Evolutionary conservation across 2,329 filamentous ascomycete genomes (phyloP).

Genomic region (Pseudovirgaria hyperparasitica): DNA sequence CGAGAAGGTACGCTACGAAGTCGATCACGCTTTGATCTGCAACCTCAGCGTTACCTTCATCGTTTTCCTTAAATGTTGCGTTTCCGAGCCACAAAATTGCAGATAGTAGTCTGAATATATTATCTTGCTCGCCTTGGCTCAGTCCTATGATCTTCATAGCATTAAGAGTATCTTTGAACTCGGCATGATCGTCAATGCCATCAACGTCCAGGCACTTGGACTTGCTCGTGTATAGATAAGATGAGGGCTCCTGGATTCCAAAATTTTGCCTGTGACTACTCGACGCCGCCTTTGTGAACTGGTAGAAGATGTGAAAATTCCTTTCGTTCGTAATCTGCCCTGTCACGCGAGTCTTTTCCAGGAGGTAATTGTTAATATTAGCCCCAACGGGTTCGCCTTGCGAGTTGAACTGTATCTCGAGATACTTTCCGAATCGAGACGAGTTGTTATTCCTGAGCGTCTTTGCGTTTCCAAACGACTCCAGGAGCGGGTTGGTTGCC

Average conservation of each 20-base stretch:
- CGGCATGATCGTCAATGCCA: constrained; percentile 81
- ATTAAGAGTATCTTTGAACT: constrained; percentile 80
- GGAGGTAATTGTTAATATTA: constrained; percentile 94
- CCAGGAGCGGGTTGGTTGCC: constrained; percentile 90
- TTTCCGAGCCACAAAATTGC: constrained; percentile 92
- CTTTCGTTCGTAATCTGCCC: constrained; percentile 91
- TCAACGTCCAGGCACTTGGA: constrained; percentile 93
- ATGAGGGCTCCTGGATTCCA: constrained; percentile 81
- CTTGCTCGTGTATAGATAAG: constrained; percentile 84
- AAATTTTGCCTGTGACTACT: constrained; percentile 75
- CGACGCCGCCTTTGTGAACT: constrained; percentile 93
- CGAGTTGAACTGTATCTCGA: constrained; percentile 90
- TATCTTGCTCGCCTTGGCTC: constrained; percentile 76
- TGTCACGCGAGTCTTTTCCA: constrained; percentile 91
- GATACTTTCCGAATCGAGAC: constrained; percentile 93
- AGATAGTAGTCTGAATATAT: constrained; percentile 91
- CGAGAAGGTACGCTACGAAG: constrained; percentile 85
- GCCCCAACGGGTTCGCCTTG: constrained; percentile 88
- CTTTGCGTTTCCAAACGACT: constrained; percentile 98
- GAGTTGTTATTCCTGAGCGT: constrained; percentile 98
- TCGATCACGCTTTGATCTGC: constrained; percentile 84
- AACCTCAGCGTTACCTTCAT: constrained; percentile 77
- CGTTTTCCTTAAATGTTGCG: constrained; percentile 79
- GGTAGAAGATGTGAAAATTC: constrained; percentile 99
- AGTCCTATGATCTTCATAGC: constrained; percentile 94